Percentiles rank a stretch among this genome's conserved stretches.
Conservation (phyloP, 1,139 yeast species). For the Hemisphaericaspora subhashii region DNA sequence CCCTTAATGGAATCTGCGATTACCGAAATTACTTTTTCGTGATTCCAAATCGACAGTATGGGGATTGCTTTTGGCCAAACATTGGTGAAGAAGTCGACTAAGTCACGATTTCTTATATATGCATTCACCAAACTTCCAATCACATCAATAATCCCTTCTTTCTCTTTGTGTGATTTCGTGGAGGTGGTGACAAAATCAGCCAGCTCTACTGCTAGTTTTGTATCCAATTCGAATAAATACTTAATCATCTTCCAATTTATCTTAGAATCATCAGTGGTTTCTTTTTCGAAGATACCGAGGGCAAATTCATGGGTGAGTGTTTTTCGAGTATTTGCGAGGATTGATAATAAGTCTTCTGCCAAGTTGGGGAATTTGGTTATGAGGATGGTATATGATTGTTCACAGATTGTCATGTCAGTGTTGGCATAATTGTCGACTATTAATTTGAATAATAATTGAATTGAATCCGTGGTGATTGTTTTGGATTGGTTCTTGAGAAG, state of each 20-base stretch:
- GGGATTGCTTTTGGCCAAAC: slow-evolving; percentile 45
- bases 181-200: slow-evolving; percentile 27
- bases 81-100: slow-evolving; percentile 44
- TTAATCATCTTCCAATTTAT: slow-evolving; percentile 47
- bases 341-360: slow-evolving; percentile 39
- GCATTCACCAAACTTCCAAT: slow-evolving; percentile 46
- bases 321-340: slow-evolving; percentile 41
- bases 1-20: slow-evolving; percentile 42
- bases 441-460: slow-evolving; percentile 26
- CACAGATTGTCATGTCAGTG: slow-evolving; percentile 37
- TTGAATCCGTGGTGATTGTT: slow-evolving; percentile 14
- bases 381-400: slow-evolving; percentile 41
- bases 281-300: slow-evolving; percentile 30
- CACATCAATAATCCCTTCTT: slow-evolving; percentile 18
- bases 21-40: slow-evolving; percentile 28
- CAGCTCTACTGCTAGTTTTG: slow-evolving; percentile 47
- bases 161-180: slow-evolving; percentile 14
- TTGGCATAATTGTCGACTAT: slow-evolving; percentile 25
- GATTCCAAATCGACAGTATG: slow-evolving; percentile 24
- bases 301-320: slow-evolving; percentile 51
- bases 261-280: no score
- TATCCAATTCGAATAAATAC: slow-evolving; percentile 48
- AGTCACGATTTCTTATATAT: slow-evolving; percentile 59
- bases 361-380: slow-evolving; percentile 31
- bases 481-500: slow-evolving; percentile 15